These are phyloP conservation scores for Plasmodium knowlesi DNA, from an alignment of 169 alveolate species.

Conservation along the genomic window DNA sequence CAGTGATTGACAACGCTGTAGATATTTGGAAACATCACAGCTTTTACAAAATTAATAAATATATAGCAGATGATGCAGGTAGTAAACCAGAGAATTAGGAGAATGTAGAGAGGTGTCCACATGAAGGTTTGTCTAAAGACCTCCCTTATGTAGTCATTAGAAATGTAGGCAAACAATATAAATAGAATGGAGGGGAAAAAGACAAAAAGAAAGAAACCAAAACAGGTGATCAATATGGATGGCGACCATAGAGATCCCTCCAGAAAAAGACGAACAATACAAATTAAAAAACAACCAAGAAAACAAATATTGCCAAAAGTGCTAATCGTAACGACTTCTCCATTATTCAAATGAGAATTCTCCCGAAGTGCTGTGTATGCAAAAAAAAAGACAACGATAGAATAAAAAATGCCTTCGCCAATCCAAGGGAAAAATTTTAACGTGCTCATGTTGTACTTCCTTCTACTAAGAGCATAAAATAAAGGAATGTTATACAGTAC, in stretches of 20 bases:
- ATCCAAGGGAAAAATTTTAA: constrained; percentile 69
- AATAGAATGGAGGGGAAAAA: constrained; percentile 76
- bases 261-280: constrained; percentile 79
- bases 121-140: constrained; percentile 77
- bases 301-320: constrained; percentile 81
- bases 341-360: constrained; percentile 73
- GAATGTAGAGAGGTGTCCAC: constrained; percentile 79
- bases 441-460: constrained; percentile 66
- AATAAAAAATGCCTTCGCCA: constrained; percentile 64
- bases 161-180: constrained; percentile 67
- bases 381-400: constrained; percentile 55
- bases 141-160: constrained; percentile 76
- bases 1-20: constrained; percentile 79
- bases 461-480: constrained; percentile 72
- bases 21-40: constrained; percentile 77
- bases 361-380: constrained; percentile 62
- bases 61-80: constrained; percentile 76
- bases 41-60: constrained; percentile 72
- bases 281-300: constrained; percentile 77
- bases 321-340: constrained; percentile 73
- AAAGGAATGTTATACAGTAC: constrained; percentile 73
- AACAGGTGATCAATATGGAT: constrained; percentile 53
- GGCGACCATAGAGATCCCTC: constrained; percentile 79
- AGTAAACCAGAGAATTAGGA: constrained; percentile 79
- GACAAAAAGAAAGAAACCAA: constrained; percentile 70